Evolutionary conservation across 2,329 filamentous ascomycete species (phyloP), one percentile per base, ranked within the genome.

Genomic region (Trichophyton benhamiae): DNA sequence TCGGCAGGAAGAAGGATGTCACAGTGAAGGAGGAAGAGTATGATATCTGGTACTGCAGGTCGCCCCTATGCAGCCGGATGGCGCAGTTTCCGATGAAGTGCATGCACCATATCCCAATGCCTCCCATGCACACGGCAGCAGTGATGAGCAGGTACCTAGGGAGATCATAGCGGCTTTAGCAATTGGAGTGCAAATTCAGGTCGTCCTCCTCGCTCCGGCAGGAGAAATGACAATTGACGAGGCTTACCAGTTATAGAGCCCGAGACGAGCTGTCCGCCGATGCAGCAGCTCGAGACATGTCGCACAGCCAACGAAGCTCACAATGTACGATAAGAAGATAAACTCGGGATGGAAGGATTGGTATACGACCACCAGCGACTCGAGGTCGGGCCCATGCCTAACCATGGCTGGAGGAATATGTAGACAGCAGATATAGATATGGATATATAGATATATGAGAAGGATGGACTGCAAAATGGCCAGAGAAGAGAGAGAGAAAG

Each of bases 51-150:
- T 89, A 77, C 41, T 82, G 75, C 11, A 75, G 65, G 63, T 83
- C 74, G 44, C 87, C 87, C 65, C 84, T 66, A 44, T 80, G 86
- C 17, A 95, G 80, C 27, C 87, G 77, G 63, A 92, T 87, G 13
- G 89, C 89, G 59, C 87, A 81, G 70, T 94, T 92, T 22, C 89
- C 89, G 66, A 94, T 87, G 68, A 88, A 92, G 71, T 94, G 89
- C 87, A 88, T 88, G 67, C 82, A 87, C 86, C 85, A 89, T 62
- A 88, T 88, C 44, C 86, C 79, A 63, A 89, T 83, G 2, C 85
- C 87, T 6, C 87, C 87, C 86, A 90, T 89, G 2, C 83, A 82
- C 27, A 88, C 76, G 3, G 87, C 83, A 4, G 87, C 82, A 41
- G 82, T 81, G 11, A 85, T 67, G 2, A 90, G 77, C 1, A 88